phyloP scores from a whole-genome alignment of 176 grass and related monocot genomes.

The bread wheat (Triticum aestivum) region DNA sequence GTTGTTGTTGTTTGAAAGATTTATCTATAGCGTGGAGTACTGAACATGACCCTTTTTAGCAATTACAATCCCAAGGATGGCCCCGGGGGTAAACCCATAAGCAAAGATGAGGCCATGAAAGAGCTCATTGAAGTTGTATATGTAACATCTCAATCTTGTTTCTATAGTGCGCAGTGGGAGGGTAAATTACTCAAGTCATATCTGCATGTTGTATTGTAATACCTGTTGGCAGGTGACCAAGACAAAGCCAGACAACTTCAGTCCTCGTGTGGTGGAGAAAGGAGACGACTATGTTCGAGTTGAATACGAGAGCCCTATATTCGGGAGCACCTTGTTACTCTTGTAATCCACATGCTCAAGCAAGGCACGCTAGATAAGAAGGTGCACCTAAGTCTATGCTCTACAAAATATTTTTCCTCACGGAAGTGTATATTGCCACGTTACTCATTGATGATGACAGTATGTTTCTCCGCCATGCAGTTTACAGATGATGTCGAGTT shows the following conservation, averaged over 20 bases:
- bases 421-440: no score
- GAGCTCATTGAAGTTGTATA: slow-evolving; percentile 54
- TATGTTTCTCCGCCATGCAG: no score
- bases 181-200: not conserved
- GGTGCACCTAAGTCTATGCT: no score
- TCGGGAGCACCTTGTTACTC: slow-evolving; percentile 23
- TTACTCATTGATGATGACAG: no score
- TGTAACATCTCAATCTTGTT: not conserved
- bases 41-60: slow-evolving; percentile 27
- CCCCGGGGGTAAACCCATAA: slow-evolving; percentile 42
- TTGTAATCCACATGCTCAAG: not conserved
- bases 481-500: no score
- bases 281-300: slow-evolving; percentile 56
- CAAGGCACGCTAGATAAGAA: not conserved
- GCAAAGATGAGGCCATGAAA: slow-evolving; percentile 59
- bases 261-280: slow-evolving; percentile 46
- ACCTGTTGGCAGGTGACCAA: slow-evolving; percentile 35
- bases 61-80: slow-evolving; percentile 62
- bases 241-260: slow-evolving; percentile 58
- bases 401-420: no score
- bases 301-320: slow-evolving; percentile 77
- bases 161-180: not conserved
- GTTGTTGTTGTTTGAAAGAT: not conserved
- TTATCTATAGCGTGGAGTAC: not conserved
- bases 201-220: not conserved